Conservation (phyloP, 345 rosid genomes). For the Laguncularia racemosa region DNA sequence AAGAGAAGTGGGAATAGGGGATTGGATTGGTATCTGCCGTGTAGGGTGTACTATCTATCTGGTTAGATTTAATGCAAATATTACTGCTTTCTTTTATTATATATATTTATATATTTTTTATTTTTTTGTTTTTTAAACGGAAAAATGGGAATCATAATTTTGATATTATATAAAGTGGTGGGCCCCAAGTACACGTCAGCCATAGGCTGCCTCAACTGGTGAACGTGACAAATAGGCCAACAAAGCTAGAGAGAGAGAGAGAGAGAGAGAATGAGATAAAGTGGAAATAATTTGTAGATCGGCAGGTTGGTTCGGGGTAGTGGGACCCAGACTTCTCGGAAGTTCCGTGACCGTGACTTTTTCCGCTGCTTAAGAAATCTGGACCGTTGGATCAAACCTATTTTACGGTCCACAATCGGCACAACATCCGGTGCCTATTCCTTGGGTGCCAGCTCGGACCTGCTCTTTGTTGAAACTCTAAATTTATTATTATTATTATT, state of each 20-base stretch:
- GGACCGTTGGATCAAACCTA: conserved; percentile 16
- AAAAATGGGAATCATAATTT: too few relatives aligned
- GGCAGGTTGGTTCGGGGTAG: conserved; percentile 28
- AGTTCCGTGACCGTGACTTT: conserved; percentile 69
- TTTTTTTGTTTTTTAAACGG: too few relatives aligned
- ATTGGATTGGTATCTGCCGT: too few relatives aligned
- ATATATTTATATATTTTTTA: not conserved
- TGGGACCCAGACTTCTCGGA: conserved; percentile 61
- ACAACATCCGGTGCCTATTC: conserved; percentile 19
- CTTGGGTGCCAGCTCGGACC: conserved; percentile 66
- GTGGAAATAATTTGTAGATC: conserved; percentile 45
- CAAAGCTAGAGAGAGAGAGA: conserved; percentile 1
- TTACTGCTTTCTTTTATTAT: conserved; percentile 1
- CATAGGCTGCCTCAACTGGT: conserved; percentile 27
- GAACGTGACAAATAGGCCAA: conserved; percentile 49
- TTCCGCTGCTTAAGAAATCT: conserved; percentile 14
- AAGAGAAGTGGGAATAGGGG: too few relatives aligned
- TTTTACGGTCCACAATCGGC: conserved; percentile 29
- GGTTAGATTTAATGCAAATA: too few relatives aligned
- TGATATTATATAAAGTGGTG: conserved; percentile 3
- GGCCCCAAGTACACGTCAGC: conserved; percentile 48
- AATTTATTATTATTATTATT: too few relatives aligned
- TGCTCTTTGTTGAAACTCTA: conserved; percentile 10
- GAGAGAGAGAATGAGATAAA: conserved; percentile 5
- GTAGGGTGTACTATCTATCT: too few relatives aligned